A percentile compares a stretch with the other conserved stretches of the same genome.
These are phyloP conservation scores for Panaeolus cyanescens DNA, from an alignment of 768 basidiomycete genomes.

Conservation along the genomic window DNA sequence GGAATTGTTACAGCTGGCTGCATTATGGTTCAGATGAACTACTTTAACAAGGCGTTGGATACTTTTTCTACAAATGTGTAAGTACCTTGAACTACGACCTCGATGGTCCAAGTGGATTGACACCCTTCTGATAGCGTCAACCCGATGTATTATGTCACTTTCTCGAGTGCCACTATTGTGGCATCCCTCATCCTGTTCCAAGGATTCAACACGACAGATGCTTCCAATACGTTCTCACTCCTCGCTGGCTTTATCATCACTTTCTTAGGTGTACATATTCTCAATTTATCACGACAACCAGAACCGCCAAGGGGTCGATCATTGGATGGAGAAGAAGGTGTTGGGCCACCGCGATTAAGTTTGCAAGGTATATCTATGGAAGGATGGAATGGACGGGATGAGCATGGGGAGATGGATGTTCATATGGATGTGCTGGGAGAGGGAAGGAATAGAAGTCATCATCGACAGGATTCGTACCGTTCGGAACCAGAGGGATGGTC, in stretches of 20 bases:
- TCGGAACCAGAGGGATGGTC: too few species aligned
- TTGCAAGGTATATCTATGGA: slow-evolving; percentile 81
- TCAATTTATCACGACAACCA: slow-evolving; percentile 73
- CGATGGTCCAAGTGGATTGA: too few species aligned
- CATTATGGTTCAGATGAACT: slow-evolving; percentile 92
- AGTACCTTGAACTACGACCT: too few species aligned
- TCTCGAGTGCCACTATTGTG: slow-evolving; percentile 89
- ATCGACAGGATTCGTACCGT: slow-evolving; percentile 62
- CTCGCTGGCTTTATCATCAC: slow-evolving; percentile 89
- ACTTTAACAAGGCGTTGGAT: slow-evolving; percentile 97
- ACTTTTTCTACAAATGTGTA: slow-evolving; percentile 97
- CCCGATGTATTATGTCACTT: slow-evolving; percentile 96
- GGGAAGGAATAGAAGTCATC: slow-evolving; percentile 45
- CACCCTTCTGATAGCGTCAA: slow-evolving; percentile 69
- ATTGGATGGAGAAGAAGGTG: slow-evolving; percentile 44
- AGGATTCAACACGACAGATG: slow-evolving; percentile 90
- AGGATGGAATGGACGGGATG: slow-evolving; percentile 55
- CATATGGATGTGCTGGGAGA: slow-evolving; percentile 21
- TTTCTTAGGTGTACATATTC: slow-evolving; percentile 92
- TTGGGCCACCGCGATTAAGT: slow-evolving; percentile 77
- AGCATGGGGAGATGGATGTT: slow-evolving; percentile 21
- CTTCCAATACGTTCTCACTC: slow-evolving; percentile 81
- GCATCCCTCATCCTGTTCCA: slow-evolving; percentile 96
- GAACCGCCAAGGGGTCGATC: slow-evolving; percentile 40
- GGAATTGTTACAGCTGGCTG: slow-evolving; percentile 78